phyloP scores from a whole-genome alignment of 2,329 filamentous ascomycete species.

The Sclerotinia sclerotiorum region DNA sequence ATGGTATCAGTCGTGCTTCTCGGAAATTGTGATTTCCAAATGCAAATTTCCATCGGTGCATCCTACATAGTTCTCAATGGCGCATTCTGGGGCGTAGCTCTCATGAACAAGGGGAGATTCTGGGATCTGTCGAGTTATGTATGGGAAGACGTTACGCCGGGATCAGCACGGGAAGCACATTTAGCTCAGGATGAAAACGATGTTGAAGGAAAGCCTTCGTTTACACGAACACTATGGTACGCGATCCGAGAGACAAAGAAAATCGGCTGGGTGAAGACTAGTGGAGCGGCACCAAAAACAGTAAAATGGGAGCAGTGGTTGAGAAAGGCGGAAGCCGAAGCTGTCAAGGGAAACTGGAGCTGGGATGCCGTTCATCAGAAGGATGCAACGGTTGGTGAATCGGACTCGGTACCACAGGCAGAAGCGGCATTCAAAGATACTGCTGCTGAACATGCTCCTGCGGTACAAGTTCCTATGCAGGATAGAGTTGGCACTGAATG shows the following conservation, averaged over 20 bases:
- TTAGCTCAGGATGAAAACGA: constrained; percentile 39
- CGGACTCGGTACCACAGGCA: constrained; percentile 24
- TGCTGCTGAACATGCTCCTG: constrained; percentile 35
- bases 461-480: constrained; percentile 31
- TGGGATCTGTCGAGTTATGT: constrained; percentile 59
- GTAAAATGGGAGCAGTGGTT: constrained; percentile 55
- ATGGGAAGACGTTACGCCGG: constrained; percentile 45
- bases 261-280: constrained; percentile 54
- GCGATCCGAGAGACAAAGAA: constrained; percentile 55
- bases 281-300: constrained; percentile 53
- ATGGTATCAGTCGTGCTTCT: constrained; percentile 62
- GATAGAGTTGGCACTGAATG: constrained; percentile 14
- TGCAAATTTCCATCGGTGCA: constrained; percentile 58
- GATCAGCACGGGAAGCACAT: constrained; percentile 44
- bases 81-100: constrained; percentile 51
- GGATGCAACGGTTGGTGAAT: constrained; percentile 47
- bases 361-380: constrained; percentile 53
- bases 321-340: constrained; percentile 47
- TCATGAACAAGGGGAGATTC: constrained; percentile 46
- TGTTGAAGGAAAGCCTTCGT: constrained; percentile 48
- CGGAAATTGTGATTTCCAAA: constrained; percentile 61
- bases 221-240: constrained; percentile 59
- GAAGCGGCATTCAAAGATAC: constrained; percentile 26
- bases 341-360: constrained; percentile 36
- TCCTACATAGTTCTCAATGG: constrained; percentile 61